These are phyloP conservation scores for Monosporascus ibericus DNA, from an alignment of 2,329 filamentous ascomycete species.

Conservation along the genomic window DNA sequence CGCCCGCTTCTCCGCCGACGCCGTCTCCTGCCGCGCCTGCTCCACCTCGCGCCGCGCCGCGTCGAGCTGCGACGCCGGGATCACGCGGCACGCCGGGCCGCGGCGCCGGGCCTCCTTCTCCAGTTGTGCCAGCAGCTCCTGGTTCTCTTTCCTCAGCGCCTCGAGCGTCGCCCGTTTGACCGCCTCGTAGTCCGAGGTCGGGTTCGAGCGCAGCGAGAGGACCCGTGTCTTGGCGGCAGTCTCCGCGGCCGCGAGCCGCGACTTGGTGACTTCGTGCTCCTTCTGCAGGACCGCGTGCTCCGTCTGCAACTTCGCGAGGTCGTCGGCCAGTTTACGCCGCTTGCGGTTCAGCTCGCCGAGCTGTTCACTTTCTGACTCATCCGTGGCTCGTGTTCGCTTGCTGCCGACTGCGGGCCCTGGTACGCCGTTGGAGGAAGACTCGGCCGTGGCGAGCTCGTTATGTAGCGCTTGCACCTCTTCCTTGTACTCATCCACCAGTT, in stretches of 20 bases:
- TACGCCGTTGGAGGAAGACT: constrained; percentile 34
- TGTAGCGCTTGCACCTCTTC: constrained; percentile 70
- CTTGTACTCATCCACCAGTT: constrained; percentile 82
- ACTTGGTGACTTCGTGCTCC: constrained; percentile 61
- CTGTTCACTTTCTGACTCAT: constrained; percentile 60
- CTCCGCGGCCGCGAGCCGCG: constrained; percentile 63
- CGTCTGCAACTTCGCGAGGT: constrained; percentile 57
- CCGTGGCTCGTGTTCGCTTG: constrained; percentile 56
- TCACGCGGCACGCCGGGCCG: constrained; percentile 34
- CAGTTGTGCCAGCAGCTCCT: constrained; percentile 71
- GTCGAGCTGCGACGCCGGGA: constrained; percentile 72
- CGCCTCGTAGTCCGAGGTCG: constrained; percentile 77
- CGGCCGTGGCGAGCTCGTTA: constrained; percentile 63
- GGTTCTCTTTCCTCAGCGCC: constrained; percentile 76
- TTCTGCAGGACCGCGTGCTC: constrained; percentile 65
- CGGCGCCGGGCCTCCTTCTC: constrained; percentile 38
- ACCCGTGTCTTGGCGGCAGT: constrained; percentile 72
- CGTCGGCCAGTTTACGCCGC: constrained; percentile 55
- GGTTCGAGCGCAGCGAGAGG: constrained; percentile 84
- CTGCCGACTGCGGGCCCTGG: constrained; percentile 40
- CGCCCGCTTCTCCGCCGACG: constrained; percentile 74
- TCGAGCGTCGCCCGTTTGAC: constrained; percentile 76
- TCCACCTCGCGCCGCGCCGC: constrained; percentile 70
- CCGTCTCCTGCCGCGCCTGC: constrained; percentile 62
- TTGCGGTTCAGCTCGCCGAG: constrained; percentile 81